Conservation (phyloP, 306 rosid genomes). For the Fragaria ananassa region DNA sequence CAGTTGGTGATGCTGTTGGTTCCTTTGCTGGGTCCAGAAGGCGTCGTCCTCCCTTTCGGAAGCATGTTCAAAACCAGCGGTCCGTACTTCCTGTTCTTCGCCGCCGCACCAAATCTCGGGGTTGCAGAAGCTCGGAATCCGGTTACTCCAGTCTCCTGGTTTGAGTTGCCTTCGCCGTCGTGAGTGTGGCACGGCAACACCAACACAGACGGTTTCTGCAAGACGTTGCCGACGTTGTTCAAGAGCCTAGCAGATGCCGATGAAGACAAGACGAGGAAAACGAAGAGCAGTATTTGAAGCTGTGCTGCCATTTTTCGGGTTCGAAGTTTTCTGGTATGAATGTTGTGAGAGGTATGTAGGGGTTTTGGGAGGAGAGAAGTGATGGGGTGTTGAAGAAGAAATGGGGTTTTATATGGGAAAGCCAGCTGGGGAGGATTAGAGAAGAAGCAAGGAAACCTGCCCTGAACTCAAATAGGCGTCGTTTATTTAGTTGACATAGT, state of each 20-base stretch:
- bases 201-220: neutral
- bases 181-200: neutral
- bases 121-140: neutral
- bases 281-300: neutral
- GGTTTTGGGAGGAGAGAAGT: neutral
- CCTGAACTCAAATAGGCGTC: neutral
- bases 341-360: neutral
- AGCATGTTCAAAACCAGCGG: slow-evolving; percentile 54
- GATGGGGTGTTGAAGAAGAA: neutral
- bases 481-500: neutral
- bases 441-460: neutral
- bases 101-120: slow-evolving; percentile 21
- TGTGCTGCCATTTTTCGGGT: neutral
- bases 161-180: neutral
- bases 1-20: slow-evolving; percentile 49
- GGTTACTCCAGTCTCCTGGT: neutral
- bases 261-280: neutral
- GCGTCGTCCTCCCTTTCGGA: slow-evolving; percentile 51
- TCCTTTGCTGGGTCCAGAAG: slow-evolving; percentile 69
- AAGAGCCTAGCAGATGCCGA: slow-evolving; percentile 5
- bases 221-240: neutral
- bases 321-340: neutral
- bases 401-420: slow-evolving; percentile 2
- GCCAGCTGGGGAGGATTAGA: neutral
- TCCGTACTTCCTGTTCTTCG: slow-evolving; percentile 23